These are phyloP conservation scores for Cyberlindnera maritima DNA, from an alignment of 805 yeast species.

Conservation along the genomic window DNA sequence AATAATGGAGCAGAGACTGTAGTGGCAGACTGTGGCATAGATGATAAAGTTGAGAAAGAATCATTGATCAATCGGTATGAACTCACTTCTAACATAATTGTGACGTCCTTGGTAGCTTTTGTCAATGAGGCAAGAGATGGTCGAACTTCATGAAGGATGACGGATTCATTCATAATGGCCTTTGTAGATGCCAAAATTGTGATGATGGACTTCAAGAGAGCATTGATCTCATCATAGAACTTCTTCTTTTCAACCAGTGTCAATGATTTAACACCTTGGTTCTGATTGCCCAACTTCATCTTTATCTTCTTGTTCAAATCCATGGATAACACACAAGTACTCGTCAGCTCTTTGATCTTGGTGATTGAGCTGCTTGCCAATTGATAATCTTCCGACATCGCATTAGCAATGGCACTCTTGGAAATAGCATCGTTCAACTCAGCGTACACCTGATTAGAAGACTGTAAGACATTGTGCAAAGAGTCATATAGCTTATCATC, in stretches of 20 bases:
- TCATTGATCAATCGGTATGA: constrained; percentile 40
- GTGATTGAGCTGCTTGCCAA: constrained; percentile 44
- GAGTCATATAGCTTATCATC: constrained; percentile 69
- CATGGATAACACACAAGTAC: constrained; percentile 74
- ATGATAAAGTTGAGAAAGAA: constrained; percentile 11
- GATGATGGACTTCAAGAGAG: constrained; percentile 78
- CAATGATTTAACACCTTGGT: constrained; percentile 34
- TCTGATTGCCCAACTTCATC: constrained; percentile 44
- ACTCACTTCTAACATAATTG: constrained; percentile 74
- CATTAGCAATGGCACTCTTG: constrained; percentile 56
- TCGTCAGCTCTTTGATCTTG: constrained; percentile 74
- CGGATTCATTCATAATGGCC: constrained; percentile 75
- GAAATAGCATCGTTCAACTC: constrained; percentile 69
- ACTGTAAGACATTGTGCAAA: constrained; percentile 56
- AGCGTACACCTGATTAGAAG: constrained; percentile 75
- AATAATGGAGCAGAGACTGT: constrained; percentile 22
- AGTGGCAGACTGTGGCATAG: constrained; percentile 19
- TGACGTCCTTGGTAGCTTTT: constrained; percentile 86
- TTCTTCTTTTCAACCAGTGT: constrained; percentile 51
- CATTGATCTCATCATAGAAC: constrained; percentile 84
- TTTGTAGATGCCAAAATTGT: constrained; percentile 82
- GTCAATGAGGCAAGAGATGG: constrained; percentile 80
- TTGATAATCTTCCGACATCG: constrained; percentile 39
- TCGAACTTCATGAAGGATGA: constrained; percentile 74
- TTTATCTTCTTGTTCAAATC: constrained; percentile 73